Base-by-base conservation (phyloP, 306 rosid genomes). In the Cucurbita moschata region DNA sequence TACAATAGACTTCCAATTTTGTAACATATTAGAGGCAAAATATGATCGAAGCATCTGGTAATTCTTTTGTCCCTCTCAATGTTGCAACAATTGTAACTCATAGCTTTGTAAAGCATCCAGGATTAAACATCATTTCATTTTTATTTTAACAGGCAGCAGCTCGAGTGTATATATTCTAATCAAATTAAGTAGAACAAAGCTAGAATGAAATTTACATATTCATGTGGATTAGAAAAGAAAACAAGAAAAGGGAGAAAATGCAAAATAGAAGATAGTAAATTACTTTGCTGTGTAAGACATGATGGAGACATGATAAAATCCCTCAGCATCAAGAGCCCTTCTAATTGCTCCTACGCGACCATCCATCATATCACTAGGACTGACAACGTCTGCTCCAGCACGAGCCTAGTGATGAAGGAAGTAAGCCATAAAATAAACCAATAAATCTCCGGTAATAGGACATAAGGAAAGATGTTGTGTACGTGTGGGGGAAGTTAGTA, bases 331-430 rank as follows among this genome's bases (percentile, higher is more conserved):
- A 19, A 91, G 97, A 83, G 96, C 97, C 47, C 81, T 80, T 55
- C 97, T 86, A 78, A 94, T 71, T 60, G 99, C 97, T 79, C 99
- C 99, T 10, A 91, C 91, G 47, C 96, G 88, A 49, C 98, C 97
- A 61, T 94, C 97, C 98, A 94, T 94, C 99, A 94, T 94, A 82
- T 94, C 99, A 76, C 97, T 91, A 5, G 99, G 99, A 83, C 99
- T 91, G 79, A 94, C 89, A 55, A 94, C 92, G 78, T 94, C 96
- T 72, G 96, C 99, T 85, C 97, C 97, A 79, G 99, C 96, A 72
- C 88, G 91, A 53, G 99, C 97, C 97, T 89, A 75, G 75, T 78
- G 43, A 38, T 70, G 51, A 53, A 65, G 61, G 14, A 75, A 78
- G 4, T 53, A 82, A 16, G 72, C 58, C 57, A 26, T 10, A 68